These are phyloP conservation scores for Pisolithus sp. DNA, from an alignment of 768 basidiomycete species.

Conservation along the genomic window DNA sequence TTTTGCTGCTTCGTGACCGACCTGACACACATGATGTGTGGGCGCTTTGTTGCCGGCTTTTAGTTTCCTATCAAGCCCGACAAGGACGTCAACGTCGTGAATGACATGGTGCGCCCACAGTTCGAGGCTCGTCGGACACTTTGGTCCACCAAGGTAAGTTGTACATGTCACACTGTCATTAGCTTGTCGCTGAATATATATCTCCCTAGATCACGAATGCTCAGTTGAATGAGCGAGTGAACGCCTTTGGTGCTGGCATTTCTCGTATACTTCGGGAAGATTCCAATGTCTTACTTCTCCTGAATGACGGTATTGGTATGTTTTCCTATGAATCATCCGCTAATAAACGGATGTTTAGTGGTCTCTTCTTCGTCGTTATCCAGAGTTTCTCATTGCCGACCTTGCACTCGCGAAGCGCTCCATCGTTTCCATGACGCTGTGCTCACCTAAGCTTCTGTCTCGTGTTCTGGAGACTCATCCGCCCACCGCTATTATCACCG, in stretches of 20 bases:
- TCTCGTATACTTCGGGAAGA: conserved; percentile 48
- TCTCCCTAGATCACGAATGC: conserved; percentile 62
- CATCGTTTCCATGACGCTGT: conserved; percentile 60
- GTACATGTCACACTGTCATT: background rate
- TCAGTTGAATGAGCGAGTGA: conserved; percentile 61
- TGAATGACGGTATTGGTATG: conserved; percentile 76
- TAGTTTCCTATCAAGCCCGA: conserved; percentile 71
- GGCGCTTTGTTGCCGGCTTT: conserved; percentile 2
- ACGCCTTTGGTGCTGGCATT: conserved; percentile 69
- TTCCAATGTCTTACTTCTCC: conserved; percentile 65
- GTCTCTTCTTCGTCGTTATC: background rate
- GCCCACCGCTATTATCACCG: conserved; percentile 70
- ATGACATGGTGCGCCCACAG: conserved; percentile 63
- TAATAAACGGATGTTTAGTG: background rate
- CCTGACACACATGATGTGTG: background rate
- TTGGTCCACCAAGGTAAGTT: conserved; percentile 67
- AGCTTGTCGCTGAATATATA: background rate
- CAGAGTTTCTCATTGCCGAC: conserved; percentile 77
- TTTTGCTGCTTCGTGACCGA: conserved; percentile 4
- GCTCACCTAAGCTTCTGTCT: conserved; percentile 55
- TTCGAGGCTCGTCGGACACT: conserved; percentile 63
- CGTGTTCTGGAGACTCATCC: conserved; percentile 57
- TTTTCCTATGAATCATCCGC: background rate
- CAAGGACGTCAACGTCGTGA: conserved; percentile 62
- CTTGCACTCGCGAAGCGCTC: conserved; percentile 69